phyloP scores from a whole-genome alignment of 768 basidiomycete species.

The Hemileccinum impolitum region DNA sequence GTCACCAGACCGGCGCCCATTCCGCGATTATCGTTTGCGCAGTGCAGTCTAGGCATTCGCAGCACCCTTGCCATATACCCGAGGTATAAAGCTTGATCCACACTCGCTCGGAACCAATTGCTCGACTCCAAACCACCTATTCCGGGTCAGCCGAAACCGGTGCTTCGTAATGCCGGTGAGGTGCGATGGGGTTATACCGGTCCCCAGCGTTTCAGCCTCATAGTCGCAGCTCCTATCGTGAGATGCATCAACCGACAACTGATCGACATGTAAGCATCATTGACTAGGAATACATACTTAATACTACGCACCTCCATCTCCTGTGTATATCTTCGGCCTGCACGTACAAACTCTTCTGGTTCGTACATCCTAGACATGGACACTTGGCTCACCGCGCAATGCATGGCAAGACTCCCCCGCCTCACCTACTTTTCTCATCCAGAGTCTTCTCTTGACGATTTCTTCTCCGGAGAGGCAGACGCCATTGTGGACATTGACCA shows the following conservation, averaged over 20 bases:
- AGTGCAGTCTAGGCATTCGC: not conserved
- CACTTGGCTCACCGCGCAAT: conserved; percentile 10
- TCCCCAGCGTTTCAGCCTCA: not conserved
- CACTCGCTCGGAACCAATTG: no score
- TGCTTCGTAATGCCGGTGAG: not conserved
- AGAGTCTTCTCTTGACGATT: conserved; percentile 12
- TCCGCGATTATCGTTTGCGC: no score
- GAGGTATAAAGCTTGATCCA: not conserved
- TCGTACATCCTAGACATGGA: not conserved
- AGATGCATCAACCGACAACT: not conserved
- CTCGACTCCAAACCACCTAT: not conserved
- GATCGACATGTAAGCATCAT: no score
- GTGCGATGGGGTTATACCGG: not conserved
- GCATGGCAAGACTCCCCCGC: conserved; percentile 12
- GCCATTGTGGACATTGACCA: not conserved
- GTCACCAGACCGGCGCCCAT: no score
- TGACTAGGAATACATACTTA: not conserved
- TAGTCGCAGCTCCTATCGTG: not conserved
- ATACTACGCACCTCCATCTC: not conserved
- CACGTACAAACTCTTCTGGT: not conserved
- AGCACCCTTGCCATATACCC: not conserved
- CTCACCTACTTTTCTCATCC: conserved; percentile 12
- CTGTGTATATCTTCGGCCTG: not conserved
- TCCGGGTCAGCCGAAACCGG: not conserved
- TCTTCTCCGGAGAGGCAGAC: conserved; percentile 7